Percentiles rank a stretch among this genome's conserved stretches.
These are phyloP conservation scores for Phoenix dactylifera DNA, from an alignment of 176 grass and related monocot genomes.

Conservation along the genomic window DNA sequence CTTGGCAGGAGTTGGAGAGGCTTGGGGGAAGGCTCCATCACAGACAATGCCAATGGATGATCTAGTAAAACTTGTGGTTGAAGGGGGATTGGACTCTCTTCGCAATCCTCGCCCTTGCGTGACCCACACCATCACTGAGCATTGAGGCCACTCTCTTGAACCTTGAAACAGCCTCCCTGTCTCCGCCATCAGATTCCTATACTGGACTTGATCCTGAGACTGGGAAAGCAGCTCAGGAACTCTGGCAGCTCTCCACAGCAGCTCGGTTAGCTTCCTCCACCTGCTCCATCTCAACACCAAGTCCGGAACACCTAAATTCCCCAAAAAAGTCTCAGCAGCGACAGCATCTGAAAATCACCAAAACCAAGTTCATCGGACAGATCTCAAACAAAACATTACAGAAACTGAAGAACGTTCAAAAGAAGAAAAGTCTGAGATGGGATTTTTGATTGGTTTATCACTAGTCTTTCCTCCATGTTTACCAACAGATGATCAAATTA, in stretches of 20 bases:
- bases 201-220: slow-evolving; percentile 43
- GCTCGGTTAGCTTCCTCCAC: slow-evolving; percentile 66
- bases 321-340: slow-evolving; percentile 9
- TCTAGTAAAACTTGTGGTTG: slow-evolving; percentile 39
- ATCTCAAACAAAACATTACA: too few species aligned
- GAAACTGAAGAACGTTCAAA: not conserved
- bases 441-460: too few species aligned
- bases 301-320: slow-evolving; percentile 7
- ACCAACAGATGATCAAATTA: too few species aligned
- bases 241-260: slow-evolving; percentile 72
- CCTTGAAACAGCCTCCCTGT: slow-evolving; percentile 56
- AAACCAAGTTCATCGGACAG: not conserved
- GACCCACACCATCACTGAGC: slow-evolving; percentile 30
- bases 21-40: not conserved
- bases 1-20: slow-evolving; percentile 27
- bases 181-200: slow-evolving; percentile 39
- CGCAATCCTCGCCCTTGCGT: slow-evolving; percentile 49
- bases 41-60: slow-evolving; percentile 10
- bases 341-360: slow-evolving; percentile 26
- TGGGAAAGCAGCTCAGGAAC: slow-evolving; percentile 52
- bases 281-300: slow-evolving; percentile 46
- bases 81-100: slow-evolving; percentile 24
- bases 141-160: slow-evolving; percentile 71
- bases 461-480: too few species aligned
- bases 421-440: slow-evolving; percentile 7